Evolutionary conservation across 495 filamentous ascomycete genomes (phyloP), one percentile per base, ranked within the genome.

Genomic region (Hyaloscypha variabilis): DNA sequence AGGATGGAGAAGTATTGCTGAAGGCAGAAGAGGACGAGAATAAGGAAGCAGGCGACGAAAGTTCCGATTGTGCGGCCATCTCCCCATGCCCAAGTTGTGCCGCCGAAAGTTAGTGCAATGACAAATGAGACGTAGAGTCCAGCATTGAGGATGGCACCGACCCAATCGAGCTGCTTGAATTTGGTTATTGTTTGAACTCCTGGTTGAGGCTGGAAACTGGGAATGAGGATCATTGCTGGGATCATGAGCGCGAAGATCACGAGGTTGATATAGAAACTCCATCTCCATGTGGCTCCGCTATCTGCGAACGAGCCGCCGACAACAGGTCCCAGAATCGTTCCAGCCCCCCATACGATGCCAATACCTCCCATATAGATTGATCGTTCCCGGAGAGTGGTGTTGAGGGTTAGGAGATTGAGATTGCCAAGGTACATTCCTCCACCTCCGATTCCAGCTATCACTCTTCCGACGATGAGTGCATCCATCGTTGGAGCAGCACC

Each of bases 401-500:
- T 72, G 56, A 61, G 24, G 31, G 62, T 13, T n/a, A 56, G 39
- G 28, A 59, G 50, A 31, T 64, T 68, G 65, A 84, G 71, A 67
- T 67, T 58, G 8, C 82, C 81, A 1, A 81, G 58, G 67, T 87
- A 87, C 70, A 86, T 80, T 5, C 82, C 83, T 5, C 71, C 72
- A 1, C 85, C 84, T 8, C 81, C 78, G 8, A 74, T 56, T 21
- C 73, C 71, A 63, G 69, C 67, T 56, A 73, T 60, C 3, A 77
- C 83, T 39, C 86, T 74, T 0, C 83, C 85, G 26, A 82, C 64
- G 64, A 87, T 83, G 26, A 87, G 55, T 21, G 77, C 77, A 57
- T 82, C 78, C 74, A 85, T 82, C n/a, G 28, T 75, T 0, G 78
- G 83, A 10, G 85, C 83, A 0, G 74, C 80, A 25, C 83, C 85